phyloP scores from a whole-genome alignment of 2,329 filamentous ascomycete genomes.

The Ophiostoma triangulosporum region DNA sequence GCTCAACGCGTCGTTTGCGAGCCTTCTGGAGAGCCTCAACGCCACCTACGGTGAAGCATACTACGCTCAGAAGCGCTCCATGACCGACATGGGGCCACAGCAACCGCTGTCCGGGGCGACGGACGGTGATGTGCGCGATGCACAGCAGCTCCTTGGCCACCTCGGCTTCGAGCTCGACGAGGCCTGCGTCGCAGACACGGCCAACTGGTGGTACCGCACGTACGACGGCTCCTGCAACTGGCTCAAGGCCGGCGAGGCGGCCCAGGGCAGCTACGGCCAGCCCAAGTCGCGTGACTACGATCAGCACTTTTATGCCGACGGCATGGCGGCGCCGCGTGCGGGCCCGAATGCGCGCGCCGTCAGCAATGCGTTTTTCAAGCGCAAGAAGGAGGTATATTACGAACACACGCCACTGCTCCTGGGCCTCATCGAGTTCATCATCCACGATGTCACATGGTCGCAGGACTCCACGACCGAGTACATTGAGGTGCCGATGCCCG shows the following conservation, averaged over 20 bases:
- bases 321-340: conserved; percentile 8
- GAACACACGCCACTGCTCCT: conserved; percentile 13
- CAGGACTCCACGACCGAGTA: conserved; percentile 11
- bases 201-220: conserved; percentile 12
- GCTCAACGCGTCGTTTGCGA: background rate
- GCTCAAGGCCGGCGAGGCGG: conserved; percentile 10
- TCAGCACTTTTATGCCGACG: conserved; percentile 11
- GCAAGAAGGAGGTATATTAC: conserved; percentile 10
- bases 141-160: background rate
- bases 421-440: conserved; percentile 12
- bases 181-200: conserved; percentile 3
- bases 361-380: conserved; percentile 13
- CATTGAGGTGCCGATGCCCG: conserved; percentile 11
- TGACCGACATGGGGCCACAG: too few relatives aligned
- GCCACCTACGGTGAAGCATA: background rate
- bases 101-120: background rate
- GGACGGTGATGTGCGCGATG: background rate
- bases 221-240: conserved; percentile 13
- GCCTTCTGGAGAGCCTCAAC: background rate
- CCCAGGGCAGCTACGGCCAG: conserved; percentile 7
- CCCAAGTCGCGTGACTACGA: conserved; percentile 12
- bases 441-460: conserved; percentile 12
- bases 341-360: conserved; percentile 12
- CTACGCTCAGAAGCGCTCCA: background rate
- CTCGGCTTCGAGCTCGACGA: conserved; percentile 5